phyloP scores from a whole-genome alignment of 306 rosid genomes.

The Corylus avellana region DNA sequence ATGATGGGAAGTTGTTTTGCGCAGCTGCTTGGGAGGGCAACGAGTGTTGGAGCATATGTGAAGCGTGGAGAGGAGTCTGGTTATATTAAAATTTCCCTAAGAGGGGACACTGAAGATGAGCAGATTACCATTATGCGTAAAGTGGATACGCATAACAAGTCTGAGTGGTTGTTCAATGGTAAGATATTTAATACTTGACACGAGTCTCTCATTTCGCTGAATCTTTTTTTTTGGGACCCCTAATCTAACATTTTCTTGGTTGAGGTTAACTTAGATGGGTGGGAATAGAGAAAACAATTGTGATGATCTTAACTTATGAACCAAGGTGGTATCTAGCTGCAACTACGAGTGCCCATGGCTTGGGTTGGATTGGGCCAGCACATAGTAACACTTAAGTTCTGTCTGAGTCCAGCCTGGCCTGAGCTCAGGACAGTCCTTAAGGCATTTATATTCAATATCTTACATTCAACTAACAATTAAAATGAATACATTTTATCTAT shows the following conservation, averaged over 20 bases:
- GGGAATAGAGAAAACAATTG: background rate
- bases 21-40: constrained; percentile 91
- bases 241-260: constrained; percentile 22
- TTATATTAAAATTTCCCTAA: constrained; percentile 63
- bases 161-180: constrained; percentile 90
- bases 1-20: constrained; percentile 22
- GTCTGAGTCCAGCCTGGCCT: background rate
- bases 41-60: constrained; percentile 76
- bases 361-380: background rate
- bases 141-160: constrained; percentile 74
- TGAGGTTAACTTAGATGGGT: constrained; percentile 10
- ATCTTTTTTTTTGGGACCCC: constrained; percentile 8
- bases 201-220: background rate
- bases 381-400: constrained; percentile 13
- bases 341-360: background rate
- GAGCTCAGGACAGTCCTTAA: background rate
- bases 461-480: background rate
- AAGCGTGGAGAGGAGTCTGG: constrained; percentile 92
- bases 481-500: background rate
- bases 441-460: background rate
- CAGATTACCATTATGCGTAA: constrained; percentile 56
- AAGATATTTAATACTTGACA: constrained; percentile 15
- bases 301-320: background rate
- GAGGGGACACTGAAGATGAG: constrained; percentile 66
- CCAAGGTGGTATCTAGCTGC: constrained; percentile 6